These are phyloP conservation scores for Myochromella boudieri DNA, from an alignment of 768 basidiomycete species.

Conservation along the genomic window DNA sequence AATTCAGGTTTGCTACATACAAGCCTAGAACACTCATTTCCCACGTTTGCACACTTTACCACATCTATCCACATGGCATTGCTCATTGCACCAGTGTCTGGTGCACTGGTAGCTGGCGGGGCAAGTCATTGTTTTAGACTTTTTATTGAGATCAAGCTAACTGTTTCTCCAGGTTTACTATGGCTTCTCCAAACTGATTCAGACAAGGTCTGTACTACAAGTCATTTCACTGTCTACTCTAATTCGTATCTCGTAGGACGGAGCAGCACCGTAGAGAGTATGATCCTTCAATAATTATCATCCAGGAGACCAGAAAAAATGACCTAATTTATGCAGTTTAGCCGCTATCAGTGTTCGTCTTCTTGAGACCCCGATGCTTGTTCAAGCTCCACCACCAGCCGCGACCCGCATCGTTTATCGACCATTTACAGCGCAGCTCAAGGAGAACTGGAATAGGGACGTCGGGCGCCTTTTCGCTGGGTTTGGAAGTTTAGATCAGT, in stretches of 20 bases:
- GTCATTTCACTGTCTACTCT: not conserved
- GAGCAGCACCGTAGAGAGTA: constrained; percentile 57
- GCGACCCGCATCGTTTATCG: constrained; percentile 48
- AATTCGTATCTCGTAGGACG: constrained; percentile 50
- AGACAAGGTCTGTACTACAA: constrained; percentile 43
- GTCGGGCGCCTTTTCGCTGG: constrained; percentile 44
- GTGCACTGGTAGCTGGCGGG: constrained; percentile 67
- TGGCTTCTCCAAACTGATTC: constrained; percentile 66
- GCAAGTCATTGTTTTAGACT: constrained; percentile 34
- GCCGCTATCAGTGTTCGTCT: constrained; percentile 52
- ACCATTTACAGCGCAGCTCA: constrained; percentile 46
- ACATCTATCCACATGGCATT: too few species aligned
- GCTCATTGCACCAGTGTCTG: constrained; percentile 66
- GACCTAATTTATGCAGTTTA: constrained; percentile 33
- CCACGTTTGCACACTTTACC: too few species aligned
- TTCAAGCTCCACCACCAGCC: constrained; percentile 54
- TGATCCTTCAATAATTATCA: constrained; percentile 19
- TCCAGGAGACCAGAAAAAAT: not conserved
- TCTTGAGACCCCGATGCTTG: constrained; percentile 42
- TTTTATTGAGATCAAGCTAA: not conserved
- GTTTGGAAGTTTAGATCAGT: constrained; percentile 45
- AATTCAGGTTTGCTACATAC: too few species aligned
- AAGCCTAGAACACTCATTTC: too few species aligned
- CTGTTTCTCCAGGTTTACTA: constrained; percentile 54
- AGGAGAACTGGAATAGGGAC: constrained; percentile 61